Base-by-base conservation (phyloP, 257 asterid species). In the Paulownia fortunei region DNA sequence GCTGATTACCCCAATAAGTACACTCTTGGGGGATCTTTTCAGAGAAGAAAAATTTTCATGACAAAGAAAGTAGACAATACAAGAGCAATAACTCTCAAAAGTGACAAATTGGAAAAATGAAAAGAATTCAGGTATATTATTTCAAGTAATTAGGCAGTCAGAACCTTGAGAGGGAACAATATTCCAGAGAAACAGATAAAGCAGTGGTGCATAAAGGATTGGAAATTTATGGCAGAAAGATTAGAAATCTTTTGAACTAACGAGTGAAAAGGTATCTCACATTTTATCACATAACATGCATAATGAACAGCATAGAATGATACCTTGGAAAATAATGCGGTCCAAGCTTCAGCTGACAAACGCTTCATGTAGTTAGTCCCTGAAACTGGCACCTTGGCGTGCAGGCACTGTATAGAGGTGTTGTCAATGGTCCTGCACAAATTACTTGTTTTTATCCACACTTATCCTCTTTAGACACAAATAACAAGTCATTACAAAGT, bases 321-420 rank as follows among this genome's bases (percentile, higher is more conserved):
- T 86, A 95, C 99, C 98, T 93, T 87, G 41, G 99, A 95, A 23
- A 56, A 69, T 74, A 95, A 58, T 83, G 78, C 82, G 70, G 88
- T 85, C 99, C 99, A 95, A 68, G 99, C 97, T 92, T 87, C 93
- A 74, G 86, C 85, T 32, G 99, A 93, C 85, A 95, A 70, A 65
- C 99, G 91, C 83, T 95, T 95, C 94, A 91, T 90, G 82, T 72
- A 54, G 85, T 84, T 90, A 69, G 80, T 86, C 82, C 74, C 90
- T 80, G 96, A 85, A 84, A 88, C 88, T 55, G 98, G 97, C 78
- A 93, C 96, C 83, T 92, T 95, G 59, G 90, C 97, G 74, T 95
- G 99, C 81, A 59, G 73, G 87, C 98, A 95, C 76, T 86, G 97
- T 81, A 95, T 85, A 55, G 97, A 73, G 44, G 87, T 82, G 86